A percentile compares a stretch with the other conserved stretches of the same genome.
phyloP scores from a whole-genome alignment of 768 basidiomycete species.

The Pleurotus djamor region DNA sequence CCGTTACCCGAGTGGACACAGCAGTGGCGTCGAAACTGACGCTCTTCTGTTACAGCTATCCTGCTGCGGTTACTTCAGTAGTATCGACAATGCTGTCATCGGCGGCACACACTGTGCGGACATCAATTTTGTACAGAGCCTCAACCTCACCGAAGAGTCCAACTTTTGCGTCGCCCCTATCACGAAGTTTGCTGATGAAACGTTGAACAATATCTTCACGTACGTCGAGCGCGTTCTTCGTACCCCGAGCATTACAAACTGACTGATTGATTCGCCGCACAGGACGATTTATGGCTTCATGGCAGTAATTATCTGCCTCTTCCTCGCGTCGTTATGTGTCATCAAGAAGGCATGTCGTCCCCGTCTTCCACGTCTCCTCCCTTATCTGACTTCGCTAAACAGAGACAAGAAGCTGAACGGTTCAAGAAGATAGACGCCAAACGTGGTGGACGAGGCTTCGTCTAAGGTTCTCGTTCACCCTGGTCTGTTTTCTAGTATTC shows the following conservation, averaged over 20 bases:
- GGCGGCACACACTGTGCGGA: constrained; percentile 62
- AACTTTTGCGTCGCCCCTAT: constrained; percentile 75
- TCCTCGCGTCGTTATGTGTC: constrained; percentile 81
- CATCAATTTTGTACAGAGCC: constrained; percentile 34
- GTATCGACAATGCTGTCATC: constrained; percentile 53
- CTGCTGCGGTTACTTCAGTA: constrained; percentile 87
- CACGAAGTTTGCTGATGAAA: constrained; percentile 65
- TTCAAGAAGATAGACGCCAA: constrained; percentile 91
- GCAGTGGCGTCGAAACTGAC: background rate
- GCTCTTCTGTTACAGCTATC: constrained; percentile 43
- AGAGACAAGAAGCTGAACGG: constrained; percentile 79
- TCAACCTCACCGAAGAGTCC: constrained; percentile 31
- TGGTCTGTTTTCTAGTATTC: background rate
- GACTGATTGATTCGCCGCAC: background rate
- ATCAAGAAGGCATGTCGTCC: constrained; percentile 66
- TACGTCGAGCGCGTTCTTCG: constrained; percentile 26
- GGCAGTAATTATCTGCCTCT: constrained; percentile 70
- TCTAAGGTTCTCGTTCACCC: constrained; percentile 36
- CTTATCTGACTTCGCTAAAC: constrained; percentile 9
- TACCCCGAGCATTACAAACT: no score
- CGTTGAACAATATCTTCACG: constrained; percentile 84
- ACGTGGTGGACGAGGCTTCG: constrained; percentile 84
- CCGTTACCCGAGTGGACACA: background rate
- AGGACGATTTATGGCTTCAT: constrained; percentile 77
- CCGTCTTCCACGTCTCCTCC: background rate